Percentiles rank a stretch among this genome's conserved stretches.
Evolutionary conservation across 2,329 filamentous ascomycete genomes (phyloP).

Genomic region (Clonostachys solani): DNA sequence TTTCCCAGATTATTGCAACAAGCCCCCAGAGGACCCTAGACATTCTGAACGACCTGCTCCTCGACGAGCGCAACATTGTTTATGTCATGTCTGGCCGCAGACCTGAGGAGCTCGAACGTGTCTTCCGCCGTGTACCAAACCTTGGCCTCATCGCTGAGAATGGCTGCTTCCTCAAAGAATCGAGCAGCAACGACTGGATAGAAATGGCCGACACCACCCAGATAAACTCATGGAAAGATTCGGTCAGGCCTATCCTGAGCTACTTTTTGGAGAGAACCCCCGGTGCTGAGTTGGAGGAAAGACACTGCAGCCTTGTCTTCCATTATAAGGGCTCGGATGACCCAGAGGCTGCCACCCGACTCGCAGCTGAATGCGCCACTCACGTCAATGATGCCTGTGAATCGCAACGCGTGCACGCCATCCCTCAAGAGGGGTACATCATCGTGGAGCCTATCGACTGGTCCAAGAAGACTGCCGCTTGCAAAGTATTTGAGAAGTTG

Average conservation of each 20-base stretch:
- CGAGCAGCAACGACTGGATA: constrained; percentile 66
- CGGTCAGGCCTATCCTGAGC: constrained; percentile 75
- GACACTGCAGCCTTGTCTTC: constrained; percentile 88
- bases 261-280: constrained; percentile 91
- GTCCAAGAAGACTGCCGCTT: constrained; percentile 82
- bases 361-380: constrained; percentile 85
- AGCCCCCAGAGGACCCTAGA: constrained; percentile 81
- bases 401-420: constrained; percentile 76
- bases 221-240: constrained; percentile 75
- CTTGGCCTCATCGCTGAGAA: constrained; percentile 93
- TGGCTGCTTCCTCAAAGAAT: constrained; percentile 81
- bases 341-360: constrained; percentile 66
- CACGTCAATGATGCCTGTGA: constrained; percentile 95
- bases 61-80: constrained; percentile 77
- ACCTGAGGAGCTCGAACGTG: constrained; percentile 80
- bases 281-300: constrained; percentile 81
- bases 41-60: constrained; percentile 74
- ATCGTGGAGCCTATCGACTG: constrained; percentile 82
- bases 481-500: constrained; percentile 63
- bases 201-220: constrained; percentile 70
- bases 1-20: constrained; percentile 78
- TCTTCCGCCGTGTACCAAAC: constrained; percentile 79
- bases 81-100: constrained; percentile 92
- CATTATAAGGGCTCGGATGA: constrained; percentile 84
- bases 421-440: constrained; percentile 75